phyloP scores from a whole-genome alignment of 1,284 basidiomycete genomes.

The Taiwanofungus camphoratus region DNA sequence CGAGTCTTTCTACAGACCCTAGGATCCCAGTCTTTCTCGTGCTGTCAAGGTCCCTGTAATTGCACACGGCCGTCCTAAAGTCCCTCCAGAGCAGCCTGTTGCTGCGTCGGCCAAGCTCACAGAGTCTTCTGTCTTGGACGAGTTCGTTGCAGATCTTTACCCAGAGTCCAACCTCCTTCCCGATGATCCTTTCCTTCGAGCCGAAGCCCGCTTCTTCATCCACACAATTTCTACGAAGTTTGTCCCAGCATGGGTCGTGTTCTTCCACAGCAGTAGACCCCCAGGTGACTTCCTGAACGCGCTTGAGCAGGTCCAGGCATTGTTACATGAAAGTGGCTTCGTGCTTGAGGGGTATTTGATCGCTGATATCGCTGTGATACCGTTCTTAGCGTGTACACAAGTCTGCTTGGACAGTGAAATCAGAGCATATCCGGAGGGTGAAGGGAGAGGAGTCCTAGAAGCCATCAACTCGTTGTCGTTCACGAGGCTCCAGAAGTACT shows the following conservation, averaged over 20 bases:
- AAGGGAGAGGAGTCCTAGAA: slow-evolving; percentile 24
- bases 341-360: slow-evolving; percentile 38
- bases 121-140: slow-evolving; percentile 57
- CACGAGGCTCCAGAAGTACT: slow-evolving; percentile 27
- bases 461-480: slow-evolving; percentile 22
- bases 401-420: slow-evolving; percentile 26
- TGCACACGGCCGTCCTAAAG: slow-evolving; percentile 51
- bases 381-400: slow-evolving; percentile 31
- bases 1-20: neutral
- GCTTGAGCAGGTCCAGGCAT: slow-evolving; percentile 27
- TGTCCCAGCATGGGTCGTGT: slow-evolving; percentile 24
- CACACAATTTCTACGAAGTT: slow-evolving; percentile 43
- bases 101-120: slow-evolving; percentile 52
- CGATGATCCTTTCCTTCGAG: slow-evolving; percentile 46
- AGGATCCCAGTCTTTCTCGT: no score
- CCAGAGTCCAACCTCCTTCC: slow-evolving; percentile 44
- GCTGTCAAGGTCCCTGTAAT: slow-evolving; percentile 40
- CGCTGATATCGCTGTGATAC: slow-evolving; percentile 46
- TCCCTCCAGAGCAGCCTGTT: slow-evolving; percentile 46
- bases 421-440: slow-evolving; percentile 23
- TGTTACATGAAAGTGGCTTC: slow-evolving; percentile 26
- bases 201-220: slow-evolving; percentile 55
- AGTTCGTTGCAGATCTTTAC: slow-evolving; percentile 55
- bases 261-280: slow-evolving; percentile 30
- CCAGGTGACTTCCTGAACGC: slow-evolving; percentile 33